Conservation (phyloP, 495 filamentous ascomycete genomes). For the Pyrenula aspistea region DNA sequence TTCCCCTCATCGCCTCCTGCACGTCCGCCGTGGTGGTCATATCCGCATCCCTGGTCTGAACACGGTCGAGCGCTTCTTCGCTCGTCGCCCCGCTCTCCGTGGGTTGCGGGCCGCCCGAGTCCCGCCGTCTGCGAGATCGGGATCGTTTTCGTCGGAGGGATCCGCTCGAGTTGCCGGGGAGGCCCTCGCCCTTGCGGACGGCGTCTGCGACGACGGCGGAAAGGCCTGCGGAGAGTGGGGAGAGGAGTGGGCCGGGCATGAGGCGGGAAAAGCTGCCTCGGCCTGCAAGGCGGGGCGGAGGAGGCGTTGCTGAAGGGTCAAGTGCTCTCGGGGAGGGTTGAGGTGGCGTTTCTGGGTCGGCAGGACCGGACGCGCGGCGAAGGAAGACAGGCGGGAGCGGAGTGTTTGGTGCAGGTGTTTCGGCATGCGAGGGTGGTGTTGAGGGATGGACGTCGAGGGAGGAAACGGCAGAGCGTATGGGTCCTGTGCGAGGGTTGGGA, state of each 20-base stretch:
- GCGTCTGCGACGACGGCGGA: constrained; percentile 52
- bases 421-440: constrained; percentile 23
- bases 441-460: background rate
- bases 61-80: background rate
- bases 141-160: background rate
- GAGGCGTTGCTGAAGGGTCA: constrained; percentile 11
- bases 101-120: background rate
- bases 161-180: constrained; percentile 18
- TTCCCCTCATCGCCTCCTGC: background rate
- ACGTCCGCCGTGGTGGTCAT: background rate
- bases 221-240: constrained; percentile 41
- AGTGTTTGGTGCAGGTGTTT: constrained; percentile 9
- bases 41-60: background rate
- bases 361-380: constrained; percentile 8
- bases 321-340: constrained; percentile 8
- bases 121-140: background rate
- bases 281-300: constrained; percentile 22
- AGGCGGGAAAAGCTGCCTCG: constrained; percentile 29
- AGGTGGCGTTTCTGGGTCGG: constrained; percentile 7
- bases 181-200: constrained; percentile 37
- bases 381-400: constrained; percentile 1
- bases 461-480: background rate
- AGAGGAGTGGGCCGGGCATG: constrained; percentile 34
- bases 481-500: background rate
- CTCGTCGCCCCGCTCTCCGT: background rate